Conservation (phyloP, 164 flowering plant species). For the Dillenia turbinata region DNA sequence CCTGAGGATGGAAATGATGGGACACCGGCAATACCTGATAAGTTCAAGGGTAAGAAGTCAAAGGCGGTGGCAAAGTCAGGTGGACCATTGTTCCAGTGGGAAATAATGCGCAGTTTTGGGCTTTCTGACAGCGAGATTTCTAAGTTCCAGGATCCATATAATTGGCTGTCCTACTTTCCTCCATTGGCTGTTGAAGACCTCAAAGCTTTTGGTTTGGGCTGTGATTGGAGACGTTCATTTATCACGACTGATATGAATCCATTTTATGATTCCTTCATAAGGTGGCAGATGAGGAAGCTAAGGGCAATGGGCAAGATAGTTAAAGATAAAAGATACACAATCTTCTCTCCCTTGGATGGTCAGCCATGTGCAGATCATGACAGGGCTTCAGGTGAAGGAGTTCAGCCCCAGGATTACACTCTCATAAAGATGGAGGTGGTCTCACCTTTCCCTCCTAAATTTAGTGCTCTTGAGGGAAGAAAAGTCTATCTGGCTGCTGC, state of each 20-base stretch:
- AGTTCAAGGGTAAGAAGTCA: conserved; percentile 67
- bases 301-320: conserved; percentile 81
- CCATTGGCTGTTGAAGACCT: conserved; percentile 80
- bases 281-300: conserved; percentile 90
- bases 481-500: conserved; percentile 82
- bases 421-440: conserved; percentile 87
- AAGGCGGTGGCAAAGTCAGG: conserved; percentile 57
- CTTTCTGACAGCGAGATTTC: conserved; percentile 68
- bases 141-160: conserved; percentile 58
- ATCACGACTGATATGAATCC: conserved; percentile 81
- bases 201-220: conserved; percentile 82
- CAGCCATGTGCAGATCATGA: conserved; percentile 98
- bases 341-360: conserved; percentile 81
- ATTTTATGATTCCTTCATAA: conserved; percentile 70
- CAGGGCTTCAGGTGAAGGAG: conserved; percentile 90
- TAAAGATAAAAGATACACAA: conserved; percentile 67
- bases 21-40: conserved; percentile 33
- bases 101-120: conserved; percentile 78
- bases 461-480: conserved; percentile 64
- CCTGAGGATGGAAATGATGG: conserved; percentile 25
- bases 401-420: conserved; percentile 86
- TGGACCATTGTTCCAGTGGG: conserved; percentile 56
- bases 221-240: conserved; percentile 91
- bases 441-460: conserved; percentile 61
- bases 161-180: conserved; percentile 77